Base-by-base conservation (phyloP, 495 filamentous ascomycete genomes). In the Cenococcum geophilum region DNA sequence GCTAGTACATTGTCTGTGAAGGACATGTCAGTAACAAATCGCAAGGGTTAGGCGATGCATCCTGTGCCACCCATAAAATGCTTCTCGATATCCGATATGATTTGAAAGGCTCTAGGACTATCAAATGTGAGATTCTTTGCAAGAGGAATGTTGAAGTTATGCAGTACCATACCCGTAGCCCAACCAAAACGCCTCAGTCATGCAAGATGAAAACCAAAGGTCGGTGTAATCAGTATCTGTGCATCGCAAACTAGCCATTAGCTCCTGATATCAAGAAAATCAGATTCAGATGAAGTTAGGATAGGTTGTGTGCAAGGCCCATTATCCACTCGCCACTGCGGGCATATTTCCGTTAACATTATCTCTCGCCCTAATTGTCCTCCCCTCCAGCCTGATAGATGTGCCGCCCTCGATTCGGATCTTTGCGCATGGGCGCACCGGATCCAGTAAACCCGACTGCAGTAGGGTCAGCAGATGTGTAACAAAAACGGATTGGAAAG, bases 361-460 rank as follows among this genome's bases (percentile, higher is more conserved):
- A 18, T 21, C 48, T 27, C 21, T 61, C 57, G 18, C 37, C 16
- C 0, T 55, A 34, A 20, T 23, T 11, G 22, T 60, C 86, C 63
- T 92, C 81, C 37, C 96, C 89, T 65, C 77, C 85, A 54, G 86
- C 80, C 70, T 93, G 86, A 73, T 95, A 96, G 60, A 92, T 87
- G 71, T 96, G 90, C 62, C 90, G 86, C 66, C 83, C 86, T 62
- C 93, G 79, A 42, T 86, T 82, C 25, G 86, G 83, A 72, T 96
- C 92, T 70, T 95, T 96, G 67, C 90, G 87, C 93, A 97, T 97
- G 57, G 84, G 79, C 70, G 93, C 89, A 36, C 93, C 93, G 43
- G 91, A 96, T 43, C 93, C 93, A 16, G 91, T 96, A 69, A 97
- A 96, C 16, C 93, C 93, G 64, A 98, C 93, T 96, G 57, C 60